phyloP scores from a whole-genome alignment of 108 stramenopile genomes.

The Nannochloropsis gaditana region DNA sequence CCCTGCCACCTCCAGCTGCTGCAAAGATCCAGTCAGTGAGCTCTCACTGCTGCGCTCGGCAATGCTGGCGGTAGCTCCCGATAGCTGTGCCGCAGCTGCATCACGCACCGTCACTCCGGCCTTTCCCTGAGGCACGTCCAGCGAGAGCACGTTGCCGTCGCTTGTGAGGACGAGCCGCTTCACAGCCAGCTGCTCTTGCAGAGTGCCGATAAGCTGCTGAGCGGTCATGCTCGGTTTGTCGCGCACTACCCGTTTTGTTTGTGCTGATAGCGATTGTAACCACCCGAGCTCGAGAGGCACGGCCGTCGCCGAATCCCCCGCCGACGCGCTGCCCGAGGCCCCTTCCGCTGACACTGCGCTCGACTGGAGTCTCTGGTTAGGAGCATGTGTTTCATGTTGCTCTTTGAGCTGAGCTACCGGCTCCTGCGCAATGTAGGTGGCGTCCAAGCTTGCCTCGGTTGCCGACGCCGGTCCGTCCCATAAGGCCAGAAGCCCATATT shows the following conservation, averaged over 20 bases:
- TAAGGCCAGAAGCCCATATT: background rate
- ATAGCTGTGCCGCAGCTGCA: background rate
- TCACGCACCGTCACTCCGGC: background rate
- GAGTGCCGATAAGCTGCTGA: background rate
- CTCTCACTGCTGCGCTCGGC: background rate
- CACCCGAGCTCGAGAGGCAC: constrained; percentile 9
- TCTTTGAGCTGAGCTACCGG: background rate
- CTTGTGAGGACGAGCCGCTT: background rate
- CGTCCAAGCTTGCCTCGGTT: background rate
- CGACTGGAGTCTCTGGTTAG: background rate
- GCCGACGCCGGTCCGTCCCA: background rate
- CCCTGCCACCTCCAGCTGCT: constrained; percentile 3
- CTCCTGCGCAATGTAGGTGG: no score
- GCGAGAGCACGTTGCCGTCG: background rate
- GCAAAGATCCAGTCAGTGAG: background rate
- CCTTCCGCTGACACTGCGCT: background rate
- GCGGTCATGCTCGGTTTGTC: background rate
- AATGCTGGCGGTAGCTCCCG: background rate
- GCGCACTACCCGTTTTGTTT: background rate
- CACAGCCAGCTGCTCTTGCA: background rate
- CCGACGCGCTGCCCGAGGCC: background rate
- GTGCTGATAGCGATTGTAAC: background rate
- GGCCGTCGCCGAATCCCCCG: background rate
- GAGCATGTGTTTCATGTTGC: background rate
- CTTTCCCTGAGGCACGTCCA: background rate